phyloP scores from a whole-genome alignment of 2,329 filamentous ascomycete species.

The Davidsoniella eucalypti region DNA sequence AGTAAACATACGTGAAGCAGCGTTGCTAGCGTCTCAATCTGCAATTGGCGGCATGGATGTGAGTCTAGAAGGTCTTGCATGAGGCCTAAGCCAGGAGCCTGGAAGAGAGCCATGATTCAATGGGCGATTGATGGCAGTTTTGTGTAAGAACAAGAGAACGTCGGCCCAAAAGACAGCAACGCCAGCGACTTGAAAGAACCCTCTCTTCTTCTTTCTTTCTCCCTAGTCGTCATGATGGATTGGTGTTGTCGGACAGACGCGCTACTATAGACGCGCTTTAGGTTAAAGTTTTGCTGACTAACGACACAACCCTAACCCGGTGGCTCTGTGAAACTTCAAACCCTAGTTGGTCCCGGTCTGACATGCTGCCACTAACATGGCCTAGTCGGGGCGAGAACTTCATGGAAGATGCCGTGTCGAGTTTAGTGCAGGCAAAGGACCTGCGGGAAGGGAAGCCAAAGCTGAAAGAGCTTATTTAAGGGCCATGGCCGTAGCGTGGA shows the following conservation, averaged over 20 bases:
- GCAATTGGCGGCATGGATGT: constrained; percentile 41
- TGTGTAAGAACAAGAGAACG: neutral
- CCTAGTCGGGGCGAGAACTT: too few species aligned
- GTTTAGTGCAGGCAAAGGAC: too few species aligned
- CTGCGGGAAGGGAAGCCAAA: too few species aligned
- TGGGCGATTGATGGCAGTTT: neutral
- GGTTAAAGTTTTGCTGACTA: too few species aligned
- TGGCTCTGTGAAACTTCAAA: too few species aligned
- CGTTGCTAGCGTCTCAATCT: constrained; percentile 41
- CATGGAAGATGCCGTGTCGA: too few species aligned
- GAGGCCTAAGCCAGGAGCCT: constrained; percentile 35
- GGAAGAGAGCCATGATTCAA: constrained; percentile 23
- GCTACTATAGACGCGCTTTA: neutral
- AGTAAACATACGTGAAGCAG: constrained; percentile 30
- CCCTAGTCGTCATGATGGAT: neutral
- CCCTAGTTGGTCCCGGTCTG: too few species aligned
- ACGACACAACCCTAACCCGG: too few species aligned
- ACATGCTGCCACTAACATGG: too few species aligned
- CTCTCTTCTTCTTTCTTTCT: neutral
- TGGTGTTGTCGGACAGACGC: neutral
- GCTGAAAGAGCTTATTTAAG: too few species aligned
- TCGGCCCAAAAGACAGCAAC: too few species aligned
- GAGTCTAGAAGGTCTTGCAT: constrained; percentile 27
- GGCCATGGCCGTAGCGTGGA: too few species aligned
- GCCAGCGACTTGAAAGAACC: neutral